Evolutionary conservation across 164 flowering plant species (phyloP), one percentile per base, ranked within the genome.

Genomic region (Malania oleifera): DNA sequence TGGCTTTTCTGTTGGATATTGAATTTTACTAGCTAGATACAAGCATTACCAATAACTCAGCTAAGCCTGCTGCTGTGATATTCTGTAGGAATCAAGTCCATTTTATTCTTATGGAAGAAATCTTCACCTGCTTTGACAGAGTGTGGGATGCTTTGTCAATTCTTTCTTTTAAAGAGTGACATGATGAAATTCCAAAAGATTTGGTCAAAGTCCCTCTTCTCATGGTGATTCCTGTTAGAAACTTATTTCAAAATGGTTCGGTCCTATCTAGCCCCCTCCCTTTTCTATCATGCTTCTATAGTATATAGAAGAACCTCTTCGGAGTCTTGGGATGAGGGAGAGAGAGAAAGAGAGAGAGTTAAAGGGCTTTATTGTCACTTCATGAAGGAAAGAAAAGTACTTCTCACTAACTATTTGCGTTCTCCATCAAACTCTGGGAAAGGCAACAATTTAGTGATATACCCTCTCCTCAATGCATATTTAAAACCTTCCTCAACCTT

Each of bases 121-220:
- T 61, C 67, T 58, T 67, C 54, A 45, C 37, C 54, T 69, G 65
- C 69, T 77, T 73, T 70, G 63, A 56, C 61, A 67, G 68, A 59
- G 65, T 62, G 49, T 58, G 68, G 48, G 71, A 62, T 67, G 69
- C 69, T 72, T 31, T 66, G 67, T 57, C 64, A 62, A 63, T 46
- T 59, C 73, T 67, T 75, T n/a, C n/a, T n/a, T 69, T 56, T 55
- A 60, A 52, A 63, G 47, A 48, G 68, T 44, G 34, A 49, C 59
- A 57, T 39, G 48, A 70, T 49, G 61, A 63, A 67, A 62, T 69
- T 56, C 62, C 66, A 27, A 69, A 73, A 67, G 60, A 69, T 61
- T 64, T 59, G 67, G 74, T 67, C 77, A 72, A 75, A 70, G 61
- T 49, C 58, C 46, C 18, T 60, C 65, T 48, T 57, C 51, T 37